Percentiles rank a stretch among this genome's conserved stretches.
phyloP scores from a whole-genome alignment of 805 yeast genomes.

The Ogataea sp. region DNA sequence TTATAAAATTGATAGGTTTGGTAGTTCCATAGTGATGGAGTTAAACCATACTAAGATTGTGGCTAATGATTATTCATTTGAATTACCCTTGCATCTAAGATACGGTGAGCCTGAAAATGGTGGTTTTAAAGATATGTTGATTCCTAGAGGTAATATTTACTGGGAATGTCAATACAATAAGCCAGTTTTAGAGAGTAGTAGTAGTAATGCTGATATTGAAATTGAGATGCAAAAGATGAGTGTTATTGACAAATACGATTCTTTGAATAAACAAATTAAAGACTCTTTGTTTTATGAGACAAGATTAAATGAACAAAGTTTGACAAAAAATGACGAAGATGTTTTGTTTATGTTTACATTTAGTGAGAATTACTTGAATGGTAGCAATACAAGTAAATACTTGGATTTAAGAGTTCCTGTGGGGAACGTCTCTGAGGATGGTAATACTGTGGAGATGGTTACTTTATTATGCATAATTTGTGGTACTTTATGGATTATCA shows the following conservation, averaged over 20 bases:
- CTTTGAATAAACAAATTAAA: conserved; percentile 3
- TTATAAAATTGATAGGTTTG: conserved; percentile 18
- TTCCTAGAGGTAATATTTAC: conserved; percentile 17
- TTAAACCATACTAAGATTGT: conserved; percentile 3
- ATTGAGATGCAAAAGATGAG: too few species aligned
- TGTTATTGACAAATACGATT: neutral
- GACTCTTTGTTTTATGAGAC: conserved; percentile 16
- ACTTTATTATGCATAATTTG: conserved; percentile 6
- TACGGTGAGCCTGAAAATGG: conserved; percentile 18
- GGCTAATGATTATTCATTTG: conserved; percentile 11
- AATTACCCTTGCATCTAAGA: conserved; percentile 24
- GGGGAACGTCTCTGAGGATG: conserved; percentile 6
- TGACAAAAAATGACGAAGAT: conserved; percentile 3
- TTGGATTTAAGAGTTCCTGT: conserved; percentile 9
- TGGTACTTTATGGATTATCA: conserved; percentile 6
- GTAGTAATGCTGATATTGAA: too few species aligned
- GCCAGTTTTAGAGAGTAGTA: too few species aligned
- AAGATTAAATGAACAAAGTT: conserved; percentile 12
- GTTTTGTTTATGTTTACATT: conserved; percentile 8
- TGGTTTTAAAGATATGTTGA: neutral
- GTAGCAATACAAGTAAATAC: conserved; percentile 2
- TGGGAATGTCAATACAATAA: conserved; percentile 16
- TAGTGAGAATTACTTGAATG: neutral
- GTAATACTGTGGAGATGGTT: conserved; percentile 6
- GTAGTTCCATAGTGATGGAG: conserved; percentile 12